Base-by-base conservation (phyloP, 2,329 filamentous ascomycete species). In the Neocatenulostroma microsporum region DNA sequence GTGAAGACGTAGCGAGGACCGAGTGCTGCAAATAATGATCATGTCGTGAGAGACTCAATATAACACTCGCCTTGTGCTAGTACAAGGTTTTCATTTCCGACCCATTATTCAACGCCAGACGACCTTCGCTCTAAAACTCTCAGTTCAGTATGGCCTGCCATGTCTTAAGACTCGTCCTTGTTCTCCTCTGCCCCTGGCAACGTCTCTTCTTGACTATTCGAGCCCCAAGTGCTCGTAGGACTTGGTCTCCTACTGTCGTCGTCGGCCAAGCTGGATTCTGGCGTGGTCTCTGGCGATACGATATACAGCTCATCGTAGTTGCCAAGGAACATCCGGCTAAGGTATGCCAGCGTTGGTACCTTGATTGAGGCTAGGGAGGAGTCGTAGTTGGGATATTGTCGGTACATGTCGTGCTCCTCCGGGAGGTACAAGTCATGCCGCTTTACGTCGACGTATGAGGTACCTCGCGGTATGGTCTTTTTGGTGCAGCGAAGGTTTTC, bases 291-390 rank as follows among this genome's bases (percentile, higher is more conserved):
- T 13, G 63, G 58, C 32, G 60, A 66, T 13, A 71, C 62, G 41
- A 71, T 69, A 50, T 66, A 71, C n/a, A 71, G 57, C 23, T 69
- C 62, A 17, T 66, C 59, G 43, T 61, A 70, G 39, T 58, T 62
- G 38, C 66, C 63, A 39, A 67, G 55, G 12, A 70, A 48, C 44
- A 68, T 53, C 25, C 64, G 59, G 41, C 64, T 66, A 60, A 64
- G 67, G 46, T 67, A 68, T 8, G 64, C 62, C 20, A 51, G 48
- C 9, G 56, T 59, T 5, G 67, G 66, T 15, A 71, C 55, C 31
- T 64, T 63, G 40, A 71, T 57, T 35, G 66, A 67, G 14, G 68
- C 67, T 36, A 70, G 55, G 2, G 61, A 64, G n/a, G 60, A 60
- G 49, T 68, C 64, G 53, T 61, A 61, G 34, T 66, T 66, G 19